phyloP scores from a whole-genome alignment of 2,329 filamentous ascomycete genomes.

The Calonectria hongkongensis region DNA sequence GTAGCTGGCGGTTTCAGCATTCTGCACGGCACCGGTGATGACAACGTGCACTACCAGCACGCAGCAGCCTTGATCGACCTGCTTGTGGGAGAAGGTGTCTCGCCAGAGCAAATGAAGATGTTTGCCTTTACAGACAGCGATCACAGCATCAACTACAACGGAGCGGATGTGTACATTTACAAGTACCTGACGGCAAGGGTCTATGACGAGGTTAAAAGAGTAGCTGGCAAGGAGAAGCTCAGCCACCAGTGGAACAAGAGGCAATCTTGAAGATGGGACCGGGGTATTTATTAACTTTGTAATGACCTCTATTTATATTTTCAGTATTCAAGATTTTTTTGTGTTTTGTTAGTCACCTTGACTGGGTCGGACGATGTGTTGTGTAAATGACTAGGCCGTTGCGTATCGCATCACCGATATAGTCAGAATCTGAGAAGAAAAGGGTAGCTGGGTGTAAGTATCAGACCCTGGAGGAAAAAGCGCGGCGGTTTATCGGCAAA shows the following conservation, averaged over 20 bases:
- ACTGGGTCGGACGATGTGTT: too few species aligned
- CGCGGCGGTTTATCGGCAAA: too few species aligned
- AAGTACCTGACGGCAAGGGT: conserved; percentile 77
- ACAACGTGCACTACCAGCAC: conserved; percentile 84
- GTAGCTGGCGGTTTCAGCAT: conserved; percentile 77
- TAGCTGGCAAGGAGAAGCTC: conserved; percentile 58
- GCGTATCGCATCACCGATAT: too few species aligned
- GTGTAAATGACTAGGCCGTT: too few species aligned
- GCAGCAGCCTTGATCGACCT: conserved; percentile 77
- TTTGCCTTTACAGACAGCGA: conserved; percentile 80
- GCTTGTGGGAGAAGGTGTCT: conserved; percentile 75
- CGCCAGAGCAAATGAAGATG: conserved; percentile 77
- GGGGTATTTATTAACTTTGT: background rate
- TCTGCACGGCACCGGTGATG: conserved; percentile 80
- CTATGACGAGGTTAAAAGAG: conserved; percentile 76
- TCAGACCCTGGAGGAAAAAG: too few species aligned
- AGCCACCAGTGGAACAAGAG: conserved; percentile 61
- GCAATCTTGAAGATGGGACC: background rate
- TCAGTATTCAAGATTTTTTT: background rate
- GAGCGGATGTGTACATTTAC: conserved; percentile 74
- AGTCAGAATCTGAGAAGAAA: too few species aligned
- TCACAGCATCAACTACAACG: conserved; percentile 76
- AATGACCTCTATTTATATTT: background rate
- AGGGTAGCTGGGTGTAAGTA: too few species aligned
- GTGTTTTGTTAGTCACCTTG: too few species aligned